Evolutionary conservation across 768 basidiomycete species (phyloP).

Genomic region (Lactarius vividus): DNA sequence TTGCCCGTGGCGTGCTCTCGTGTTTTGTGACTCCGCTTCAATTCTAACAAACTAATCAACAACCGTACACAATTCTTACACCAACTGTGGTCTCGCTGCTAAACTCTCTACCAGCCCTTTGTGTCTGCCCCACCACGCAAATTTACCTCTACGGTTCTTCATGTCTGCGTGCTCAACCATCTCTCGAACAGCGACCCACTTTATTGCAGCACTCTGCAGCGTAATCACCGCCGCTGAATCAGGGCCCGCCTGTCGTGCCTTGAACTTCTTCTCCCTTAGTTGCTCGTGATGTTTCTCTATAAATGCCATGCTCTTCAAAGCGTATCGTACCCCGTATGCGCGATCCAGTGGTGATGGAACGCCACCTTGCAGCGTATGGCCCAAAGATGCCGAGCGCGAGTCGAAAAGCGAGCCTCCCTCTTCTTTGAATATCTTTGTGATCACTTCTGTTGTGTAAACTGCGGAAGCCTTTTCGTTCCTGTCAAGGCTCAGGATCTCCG

Average conservation of each 20-base stretch:
- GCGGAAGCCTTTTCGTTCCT: slow-evolving; percentile 85
- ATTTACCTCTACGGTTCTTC: slow-evolving; percentile 79
- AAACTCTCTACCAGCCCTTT: slow-evolving; percentile 73
- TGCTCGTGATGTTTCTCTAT: slow-evolving; percentile 75
- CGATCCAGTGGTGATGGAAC: slow-evolving; percentile 95
- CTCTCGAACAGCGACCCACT: slow-evolving; percentile 81
- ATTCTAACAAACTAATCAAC: slow-evolving; percentile 8
- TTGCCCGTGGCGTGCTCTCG: slow-evolving; percentile 15
- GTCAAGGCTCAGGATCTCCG: not conserved
- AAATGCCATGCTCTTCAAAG: slow-evolving; percentile 92
- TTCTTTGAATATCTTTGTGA: slow-evolving; percentile 92
- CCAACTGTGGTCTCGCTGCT: slow-evolving; percentile 60
- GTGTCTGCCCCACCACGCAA: slow-evolving; percentile 72
- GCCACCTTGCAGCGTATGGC: slow-evolving; percentile 96
- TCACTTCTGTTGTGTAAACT: slow-evolving; percentile 88
- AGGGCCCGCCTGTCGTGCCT: slow-evolving; percentile 51
- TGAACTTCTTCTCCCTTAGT: slow-evolving; percentile 50
- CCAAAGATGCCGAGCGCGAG: slow-evolving; percentile 91
- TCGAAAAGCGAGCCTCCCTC: slow-evolving; percentile 93
- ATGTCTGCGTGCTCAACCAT: slow-evolving; percentile 89
- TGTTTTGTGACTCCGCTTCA: slow-evolving; percentile 20
- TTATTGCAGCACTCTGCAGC: slow-evolving; percentile 76
- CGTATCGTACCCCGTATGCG: slow-evolving; percentile 82
- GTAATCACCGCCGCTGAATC: slow-evolving; percentile 89
- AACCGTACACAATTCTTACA: slow-evolving; percentile 26